Conservation (phyloP, 306 rosid genomes). For the Malus asiatica region DNA sequence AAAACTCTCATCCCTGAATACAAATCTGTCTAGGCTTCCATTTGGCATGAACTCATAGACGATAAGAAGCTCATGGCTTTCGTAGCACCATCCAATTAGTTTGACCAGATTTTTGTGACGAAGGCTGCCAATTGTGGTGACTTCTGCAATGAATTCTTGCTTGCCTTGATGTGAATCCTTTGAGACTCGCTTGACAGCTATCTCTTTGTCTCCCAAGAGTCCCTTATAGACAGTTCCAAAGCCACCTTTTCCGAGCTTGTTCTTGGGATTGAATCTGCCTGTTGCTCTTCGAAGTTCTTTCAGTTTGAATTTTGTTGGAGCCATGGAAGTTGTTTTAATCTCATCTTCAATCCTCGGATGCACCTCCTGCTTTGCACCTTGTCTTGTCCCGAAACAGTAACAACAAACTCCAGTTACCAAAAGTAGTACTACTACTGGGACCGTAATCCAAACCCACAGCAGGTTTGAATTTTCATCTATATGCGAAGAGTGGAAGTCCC, state of each 20-base stretch:
- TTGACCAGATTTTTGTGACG: slow-evolving; percentile 70
- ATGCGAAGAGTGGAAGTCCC: slow-evolving; percentile 34
- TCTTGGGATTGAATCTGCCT: slow-evolving; percentile 42
- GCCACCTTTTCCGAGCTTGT: slow-evolving; percentile 74
- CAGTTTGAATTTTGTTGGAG: slow-evolving; percentile 45
- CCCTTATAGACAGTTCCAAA: slow-evolving; percentile 81
- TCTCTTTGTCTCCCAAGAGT: slow-evolving; percentile 30
- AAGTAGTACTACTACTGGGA: slow-evolving; percentile 7
- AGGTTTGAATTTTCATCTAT: slow-evolving; percentile 1
- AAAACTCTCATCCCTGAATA: slow-evolving; percentile 27
- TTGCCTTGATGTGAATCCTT: slow-evolving; percentile 68
- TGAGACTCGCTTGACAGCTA: slow-evolving; percentile 68
- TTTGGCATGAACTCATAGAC: slow-evolving; percentile 82
- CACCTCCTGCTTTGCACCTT: slow-evolving; percentile 18
- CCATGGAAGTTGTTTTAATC: slow-evolving; percentile 41
- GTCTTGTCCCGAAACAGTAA: slow-evolving; percentile 18
- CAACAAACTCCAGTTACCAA: slow-evolving; percentile 16
- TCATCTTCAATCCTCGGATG: slow-evolving; percentile 51
- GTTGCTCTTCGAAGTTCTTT: slow-evolving; percentile 52
- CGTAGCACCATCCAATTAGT: slow-evolving; percentile 81
- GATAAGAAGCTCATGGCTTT: slow-evolving; percentile 57
- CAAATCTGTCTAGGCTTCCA: slow-evolving; percentile 61
- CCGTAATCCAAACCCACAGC: slow-evolving; percentile 45
- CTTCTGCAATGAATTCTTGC: slow-evolving; percentile 76
- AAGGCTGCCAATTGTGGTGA: slow-evolving; percentile 72